phyloP scores from a whole-genome alignment of 2,329 filamentous ascomycete species.

The Lasiodiplodia gonubiensis region DNA sequence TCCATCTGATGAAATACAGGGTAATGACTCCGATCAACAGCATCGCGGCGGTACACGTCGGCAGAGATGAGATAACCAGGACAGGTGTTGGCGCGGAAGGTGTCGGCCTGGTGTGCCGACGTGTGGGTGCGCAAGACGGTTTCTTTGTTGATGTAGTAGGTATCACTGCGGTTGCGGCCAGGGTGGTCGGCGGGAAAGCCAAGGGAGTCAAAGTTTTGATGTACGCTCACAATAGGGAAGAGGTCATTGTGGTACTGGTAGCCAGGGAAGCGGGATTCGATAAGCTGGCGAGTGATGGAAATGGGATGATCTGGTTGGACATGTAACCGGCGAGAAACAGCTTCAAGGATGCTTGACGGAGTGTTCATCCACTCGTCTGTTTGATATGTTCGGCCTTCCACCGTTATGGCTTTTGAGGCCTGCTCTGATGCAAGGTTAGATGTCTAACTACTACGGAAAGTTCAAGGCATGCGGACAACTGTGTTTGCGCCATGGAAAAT shows the following conservation, averaged over 20 bases:
- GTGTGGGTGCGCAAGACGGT: slow-evolving; percentile 93
- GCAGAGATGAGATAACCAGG: slow-evolving; percentile 89
- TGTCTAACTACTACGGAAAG: not conserved
- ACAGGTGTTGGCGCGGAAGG: slow-evolving; percentile 73
- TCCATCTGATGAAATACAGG: slow-evolving; percentile 99
- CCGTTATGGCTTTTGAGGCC: slow-evolving; percentile 52
- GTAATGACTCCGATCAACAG: slow-evolving; percentile 93
- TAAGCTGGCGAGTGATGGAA: slow-evolving; percentile 86
- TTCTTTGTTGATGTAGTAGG: slow-evolving; percentile 88
- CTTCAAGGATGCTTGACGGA: slow-evolving; percentile 73
- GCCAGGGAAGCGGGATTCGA: slow-evolving; percentile 83
- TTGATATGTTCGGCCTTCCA: slow-evolving; percentile 68
- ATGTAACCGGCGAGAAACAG: slow-evolving; percentile 81
- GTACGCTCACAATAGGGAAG: slow-evolving; percentile 80
- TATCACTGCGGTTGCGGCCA: slow-evolving; percentile 85
- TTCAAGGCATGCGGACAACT: too few relatives aligned
- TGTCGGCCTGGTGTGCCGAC: slow-evolving; percentile 86
- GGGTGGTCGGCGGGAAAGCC: slow-evolving; percentile 89
- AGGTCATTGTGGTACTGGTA: slow-evolving; percentile 80
- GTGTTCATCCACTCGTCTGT: slow-evolving; percentile 87
- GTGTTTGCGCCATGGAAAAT: too few relatives aligned
- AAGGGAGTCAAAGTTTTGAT: slow-evolving; percentile 95
- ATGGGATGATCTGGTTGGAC: slow-evolving; percentile 90
- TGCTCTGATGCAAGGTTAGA: slow-evolving; percentile 1
- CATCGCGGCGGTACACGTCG: slow-evolving; percentile 94